phyloP scores from a whole-genome alignment of 441 rosid genomes.

The Manihot esculenta region DNA sequence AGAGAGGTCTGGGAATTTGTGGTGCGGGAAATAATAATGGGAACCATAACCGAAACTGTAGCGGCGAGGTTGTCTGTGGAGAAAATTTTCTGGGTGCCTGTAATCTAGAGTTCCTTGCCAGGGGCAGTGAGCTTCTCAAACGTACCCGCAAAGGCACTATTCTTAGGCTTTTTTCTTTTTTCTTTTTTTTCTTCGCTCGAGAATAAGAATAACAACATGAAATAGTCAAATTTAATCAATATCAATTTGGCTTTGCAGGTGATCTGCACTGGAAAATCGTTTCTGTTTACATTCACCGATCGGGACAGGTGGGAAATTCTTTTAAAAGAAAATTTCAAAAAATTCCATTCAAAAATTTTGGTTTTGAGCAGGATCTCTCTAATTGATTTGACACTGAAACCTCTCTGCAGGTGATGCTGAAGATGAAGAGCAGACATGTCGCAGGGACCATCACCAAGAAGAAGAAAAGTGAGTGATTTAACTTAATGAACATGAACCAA shows the following conservation, averaged over 20 bases:
- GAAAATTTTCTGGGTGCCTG: conserved; percentile 59
- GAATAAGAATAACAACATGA: not conserved
- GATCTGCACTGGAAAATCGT: conserved; percentile 91
- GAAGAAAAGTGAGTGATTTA: conserved; percentile 61
- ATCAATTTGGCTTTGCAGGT: conserved; percentile 39
- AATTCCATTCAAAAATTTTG: not conserved
- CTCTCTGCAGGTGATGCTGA: conserved; percentile 55
- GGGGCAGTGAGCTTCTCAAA: conserved; percentile 80
- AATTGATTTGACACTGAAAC: not conserved
- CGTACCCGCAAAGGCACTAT: conserved; percentile 81
- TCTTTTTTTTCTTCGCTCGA: not conserved
- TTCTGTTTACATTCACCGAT: conserved; percentile 63
- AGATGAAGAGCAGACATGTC: conserved; percentile 83
- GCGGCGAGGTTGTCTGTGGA: conserved; percentile 55
- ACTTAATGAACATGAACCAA: not conserved
- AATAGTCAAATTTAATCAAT: not conserved
- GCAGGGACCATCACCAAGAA: conserved; percentile 84
- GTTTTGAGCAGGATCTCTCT: not conserved
- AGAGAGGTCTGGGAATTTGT: conserved; percentile 51
- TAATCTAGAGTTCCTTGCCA: conserved; percentile 68
- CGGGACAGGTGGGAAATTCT: conserved; percentile 45
- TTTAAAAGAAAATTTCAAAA: too few relatives aligned
- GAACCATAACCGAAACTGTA: conserved; percentile 36
- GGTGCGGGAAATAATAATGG: conserved; percentile 38
- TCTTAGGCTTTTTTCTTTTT: not conserved